Percentiles rank a stretch among this genome's conserved stretches.
phyloP scores from a whole-genome alignment of 495 filamentous ascomycete genomes.

The Paragyromitra xinjiangensis region DNA sequence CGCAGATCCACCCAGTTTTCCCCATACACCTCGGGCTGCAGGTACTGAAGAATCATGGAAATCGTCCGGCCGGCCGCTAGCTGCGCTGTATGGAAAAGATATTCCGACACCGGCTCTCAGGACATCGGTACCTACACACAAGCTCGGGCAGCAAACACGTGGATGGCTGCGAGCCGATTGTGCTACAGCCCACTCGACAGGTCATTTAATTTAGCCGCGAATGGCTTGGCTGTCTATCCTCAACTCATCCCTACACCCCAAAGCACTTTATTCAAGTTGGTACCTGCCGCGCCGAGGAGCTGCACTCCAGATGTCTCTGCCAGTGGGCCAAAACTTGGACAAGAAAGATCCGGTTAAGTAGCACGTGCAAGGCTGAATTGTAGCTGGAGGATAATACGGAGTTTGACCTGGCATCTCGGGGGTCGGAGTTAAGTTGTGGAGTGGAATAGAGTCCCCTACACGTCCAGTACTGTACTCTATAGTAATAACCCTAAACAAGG shows the following conservation, averaged over 20 bases:
- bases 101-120: background rate
- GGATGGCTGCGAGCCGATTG: conserved; percentile 13
- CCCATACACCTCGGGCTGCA: background rate
- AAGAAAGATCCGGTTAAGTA: background rate
- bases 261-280: conserved; percentile 6
- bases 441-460: background rate
- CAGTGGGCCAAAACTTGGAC: background rate
- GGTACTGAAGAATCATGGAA: conserved; percentile 4
- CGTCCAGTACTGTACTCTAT: background rate
- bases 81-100: conserved; percentile 13
- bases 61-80: conserved; percentile 35
- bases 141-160: background rate
- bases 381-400: background rate
- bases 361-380: background rate
- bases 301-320: background rate
- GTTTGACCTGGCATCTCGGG: background rate
- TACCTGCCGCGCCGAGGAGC: conserved; percentile 14
- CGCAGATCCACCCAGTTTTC: conserved; percentile 15
- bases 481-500: too few relatives aligned
- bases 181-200: background rate
- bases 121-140: background rate
- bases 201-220: conserved; percentile 28
- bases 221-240: background rate
- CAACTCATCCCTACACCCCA: background rate
- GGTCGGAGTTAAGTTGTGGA: conserved; percentile 17